Percentiles rank a stretch among this genome's conserved stretches.
These are phyloP conservation scores for Cynanchum wilfordii DNA, from an alignment of 257 asterid genomes.

Conservation along the genomic window DNA sequence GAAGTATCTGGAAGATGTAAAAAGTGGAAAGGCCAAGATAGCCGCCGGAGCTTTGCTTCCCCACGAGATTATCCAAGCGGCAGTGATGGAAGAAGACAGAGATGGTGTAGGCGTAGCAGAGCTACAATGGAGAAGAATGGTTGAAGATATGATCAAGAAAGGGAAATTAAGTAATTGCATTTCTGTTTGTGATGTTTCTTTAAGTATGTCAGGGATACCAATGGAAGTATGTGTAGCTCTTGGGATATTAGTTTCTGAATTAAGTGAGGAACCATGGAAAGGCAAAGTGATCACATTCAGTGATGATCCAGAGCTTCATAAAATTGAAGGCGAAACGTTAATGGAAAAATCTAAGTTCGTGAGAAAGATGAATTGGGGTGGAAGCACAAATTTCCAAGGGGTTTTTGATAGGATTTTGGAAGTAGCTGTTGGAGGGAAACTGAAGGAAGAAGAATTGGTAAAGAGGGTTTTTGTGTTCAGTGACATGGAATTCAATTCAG, in stretches of 20 bases:
- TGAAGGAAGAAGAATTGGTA: conserved; percentile 37
- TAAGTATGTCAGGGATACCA: conserved; percentile 43
- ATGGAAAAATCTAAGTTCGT: conserved; percentile 32
- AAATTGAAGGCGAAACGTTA: conserved; percentile 31
- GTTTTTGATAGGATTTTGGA: conserved; percentile 42
- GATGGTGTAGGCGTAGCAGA: conserved; percentile 38
- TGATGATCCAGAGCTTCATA: conserved; percentile 33
- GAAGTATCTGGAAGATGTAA: conserved; percentile 41
- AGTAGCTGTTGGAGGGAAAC: conserved; percentile 31
- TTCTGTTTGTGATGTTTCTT: conserved; percentile 53
- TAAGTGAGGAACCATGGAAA: conserved; percentile 61
- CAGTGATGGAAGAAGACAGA: conserved; percentile 11
- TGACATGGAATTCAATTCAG: conserved; percentile 54
- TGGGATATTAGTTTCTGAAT: conserved; percentile 45
- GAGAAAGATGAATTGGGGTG: conserved; percentile 34
- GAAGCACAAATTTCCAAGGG: conserved; percentile 41
- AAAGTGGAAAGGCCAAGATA: conserved; percentile 44
- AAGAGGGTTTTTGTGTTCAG: conserved; percentile 50
- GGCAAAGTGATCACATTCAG: conserved; percentile 52
- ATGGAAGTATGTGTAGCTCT: conserved; percentile 55
- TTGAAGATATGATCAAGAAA: conserved; percentile 39
- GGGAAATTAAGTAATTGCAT: conserved; percentile 49
- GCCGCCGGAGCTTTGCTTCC: conserved; percentile 59
- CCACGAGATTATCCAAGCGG: conserved; percentile 43
- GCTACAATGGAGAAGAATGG: conserved; percentile 59